Conservation (phyloP, 139 green algal genomes). For the Chlorella sp. region DNA sequence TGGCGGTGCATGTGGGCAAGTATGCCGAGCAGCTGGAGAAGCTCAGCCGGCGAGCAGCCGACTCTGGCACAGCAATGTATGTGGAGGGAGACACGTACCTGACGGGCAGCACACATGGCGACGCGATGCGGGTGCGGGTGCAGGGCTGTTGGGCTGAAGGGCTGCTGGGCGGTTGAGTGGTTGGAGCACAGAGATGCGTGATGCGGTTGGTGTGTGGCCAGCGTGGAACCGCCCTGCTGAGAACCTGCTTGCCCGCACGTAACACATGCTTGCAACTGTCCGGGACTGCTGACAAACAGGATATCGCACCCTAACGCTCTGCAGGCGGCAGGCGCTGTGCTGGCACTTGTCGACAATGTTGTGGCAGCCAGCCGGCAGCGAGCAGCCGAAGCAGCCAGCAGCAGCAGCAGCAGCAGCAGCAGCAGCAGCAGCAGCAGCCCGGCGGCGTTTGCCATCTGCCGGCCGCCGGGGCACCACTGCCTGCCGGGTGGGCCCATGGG, state of each 20-base stretch:
- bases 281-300: too few species aligned
- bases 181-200: neutral
- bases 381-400: neutral
- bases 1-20: constrained; percentile 57
- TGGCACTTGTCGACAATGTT: constrained; percentile 53
- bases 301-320: neutral
- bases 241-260: too few species aligned
- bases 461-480: constrained; percentile 92
- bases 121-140: constrained; percentile 12
- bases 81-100: constrained; percentile 30
- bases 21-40: constrained; percentile 39
- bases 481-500: constrained; percentile 58
- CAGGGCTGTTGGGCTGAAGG: too few species aligned
- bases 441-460: constrained; percentile 78
- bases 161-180: neutral
- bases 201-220: neutral
- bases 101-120: constrained; percentile 40
- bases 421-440: neutral
- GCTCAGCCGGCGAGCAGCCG: neutral
- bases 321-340: constrained; percentile 49
- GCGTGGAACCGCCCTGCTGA: too few species aligned
- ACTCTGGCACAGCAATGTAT: neutral
- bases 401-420: neutral
- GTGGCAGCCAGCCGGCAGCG: constrained; percentile 18
- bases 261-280: too few species aligned